Percentiles rank a stretch among this genome's conserved stretches.
These are phyloP conservation scores for Solanum pinnatisectum DNA, from an alignment of 257 asterid species.

Conservation along the genomic window DNA sequence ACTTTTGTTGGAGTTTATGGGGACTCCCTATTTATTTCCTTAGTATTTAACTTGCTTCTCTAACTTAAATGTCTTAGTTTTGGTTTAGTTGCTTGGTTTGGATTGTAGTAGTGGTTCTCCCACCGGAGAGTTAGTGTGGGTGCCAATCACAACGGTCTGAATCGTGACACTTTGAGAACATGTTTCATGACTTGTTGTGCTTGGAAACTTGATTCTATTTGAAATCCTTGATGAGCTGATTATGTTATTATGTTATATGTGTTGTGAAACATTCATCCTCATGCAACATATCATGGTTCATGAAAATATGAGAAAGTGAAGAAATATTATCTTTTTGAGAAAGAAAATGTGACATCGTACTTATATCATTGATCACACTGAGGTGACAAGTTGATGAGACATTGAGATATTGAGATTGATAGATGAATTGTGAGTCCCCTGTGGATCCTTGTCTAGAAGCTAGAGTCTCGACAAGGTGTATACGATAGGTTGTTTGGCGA, in stretches of 20 bases:
- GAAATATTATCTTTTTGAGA: too few relatives aligned
- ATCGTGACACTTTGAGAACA: background rate
- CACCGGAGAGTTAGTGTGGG: too few relatives aligned
- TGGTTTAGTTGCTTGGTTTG: too few relatives aligned
- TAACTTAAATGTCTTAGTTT: too few relatives aligned
- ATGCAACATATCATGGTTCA: too few relatives aligned
- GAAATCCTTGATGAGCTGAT: background rate
- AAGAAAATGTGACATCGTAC: background rate
- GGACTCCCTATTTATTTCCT: too few relatives aligned
- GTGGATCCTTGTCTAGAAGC: background rate
- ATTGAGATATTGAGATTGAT: background rate
- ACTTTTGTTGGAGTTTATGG: too few relatives aligned
- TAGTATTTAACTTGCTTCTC: too few relatives aligned
- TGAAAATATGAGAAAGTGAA: background rate
- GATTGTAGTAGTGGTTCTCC: too few relatives aligned
- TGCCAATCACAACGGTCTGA: too few relatives aligned
- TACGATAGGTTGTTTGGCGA: background rate
- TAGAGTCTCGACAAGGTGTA: background rate
- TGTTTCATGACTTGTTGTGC: background rate
- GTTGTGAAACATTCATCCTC: background rate
- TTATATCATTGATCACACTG: accelerated
- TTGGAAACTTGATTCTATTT: background rate
- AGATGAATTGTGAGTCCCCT: background rate
- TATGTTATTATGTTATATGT: background rate
- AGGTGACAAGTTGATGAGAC: background rate